Evolutionary conservation across 2,329 filamentous ascomycete genomes (phyloP).

Genomic region (Penicillium psychrosexuale): DNA sequence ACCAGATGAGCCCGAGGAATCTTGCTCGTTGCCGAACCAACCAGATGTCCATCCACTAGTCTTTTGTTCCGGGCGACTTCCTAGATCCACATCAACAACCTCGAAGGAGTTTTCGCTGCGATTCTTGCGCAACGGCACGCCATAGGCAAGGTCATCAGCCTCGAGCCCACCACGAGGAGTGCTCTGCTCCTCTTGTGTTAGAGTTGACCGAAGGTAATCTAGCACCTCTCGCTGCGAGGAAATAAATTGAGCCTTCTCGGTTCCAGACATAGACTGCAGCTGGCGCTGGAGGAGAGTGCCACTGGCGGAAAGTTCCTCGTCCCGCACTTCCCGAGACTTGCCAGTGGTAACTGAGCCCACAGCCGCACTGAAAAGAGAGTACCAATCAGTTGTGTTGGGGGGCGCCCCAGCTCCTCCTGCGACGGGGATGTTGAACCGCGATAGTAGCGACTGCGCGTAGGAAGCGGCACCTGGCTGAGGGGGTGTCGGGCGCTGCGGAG

Average conservation of each 20-base stretch:
- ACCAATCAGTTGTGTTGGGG: constrained; percentile 63
- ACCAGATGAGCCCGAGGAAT: constrained; percentile 26
- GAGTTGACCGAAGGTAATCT: constrained; percentile 67
- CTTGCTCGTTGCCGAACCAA: constrained; percentile 31
- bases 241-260: constrained; percentile 72
- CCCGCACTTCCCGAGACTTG: constrained; percentile 39
- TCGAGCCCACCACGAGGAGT: constrained; percentile 42
- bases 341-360: constrained; percentile 59
- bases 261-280: constrained; percentile 57
- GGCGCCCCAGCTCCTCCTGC: constrained; percentile 56
- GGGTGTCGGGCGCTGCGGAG: constrained; percentile 55
- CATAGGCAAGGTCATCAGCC: constrained; percentile 42
- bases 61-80: constrained; percentile 26
- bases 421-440: constrained; percentile 78
- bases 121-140: constrained; percentile 64
- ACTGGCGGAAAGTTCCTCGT: constrained; percentile 54
- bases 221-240: constrained; percentile 75
- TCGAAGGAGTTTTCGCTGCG: constrained; percentile 87
- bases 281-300: constrained; percentile 68
- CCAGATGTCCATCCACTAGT: constrained; percentile 30
- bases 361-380: constrained; percentile 71
- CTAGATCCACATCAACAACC: constrained; percentile 70
- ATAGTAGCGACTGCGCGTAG: constrained; percentile 80
- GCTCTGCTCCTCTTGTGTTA: constrained; percentile 73
- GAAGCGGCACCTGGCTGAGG: constrained; percentile 38